These are phyloP conservation scores for Colletotrichum eremochloae DNA, from an alignment of 2,329 filamentous ascomycete species.

Conservation along the genomic window DNA sequence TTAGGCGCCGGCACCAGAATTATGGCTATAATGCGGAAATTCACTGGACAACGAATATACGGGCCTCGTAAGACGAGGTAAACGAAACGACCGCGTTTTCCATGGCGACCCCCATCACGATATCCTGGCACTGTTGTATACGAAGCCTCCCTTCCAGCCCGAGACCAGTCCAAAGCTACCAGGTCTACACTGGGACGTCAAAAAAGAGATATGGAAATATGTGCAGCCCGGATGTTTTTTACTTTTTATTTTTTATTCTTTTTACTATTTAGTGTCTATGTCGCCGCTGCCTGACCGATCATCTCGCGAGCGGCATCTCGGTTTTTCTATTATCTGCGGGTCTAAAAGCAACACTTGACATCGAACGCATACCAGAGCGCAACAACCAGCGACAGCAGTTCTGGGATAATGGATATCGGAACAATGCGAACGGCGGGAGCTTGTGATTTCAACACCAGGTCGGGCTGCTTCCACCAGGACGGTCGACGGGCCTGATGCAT, in stretches of 20 bases:
- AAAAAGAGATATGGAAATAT: conserved; percentile 4
- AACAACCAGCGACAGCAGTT: conserved; percentile 19
- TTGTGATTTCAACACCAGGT: conserved; percentile 13
- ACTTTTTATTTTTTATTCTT: not conserved
- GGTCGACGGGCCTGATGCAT: not conserved
- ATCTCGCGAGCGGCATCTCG: conserved; percentile 15
- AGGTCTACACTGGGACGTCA: not conserved
- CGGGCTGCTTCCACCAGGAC: not conserved
- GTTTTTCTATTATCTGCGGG: conserved; percentile 27
- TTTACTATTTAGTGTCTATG: not conserved
- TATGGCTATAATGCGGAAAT: not conserved
- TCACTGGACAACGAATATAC: not conserved
- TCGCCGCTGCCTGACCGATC: not conserved
- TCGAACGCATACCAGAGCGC: conserved; percentile 27
- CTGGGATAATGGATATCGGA: conserved; percentile 4
- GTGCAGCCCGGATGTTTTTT: not conserved
- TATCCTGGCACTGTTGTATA: not conserved
- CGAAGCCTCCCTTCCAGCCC: not conserved
- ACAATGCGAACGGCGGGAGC: conserved; percentile 8
- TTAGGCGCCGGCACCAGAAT: not conserved
- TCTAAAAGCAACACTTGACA: conserved; percentile 32
- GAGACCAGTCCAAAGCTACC: not conserved
- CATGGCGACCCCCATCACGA: not conserved
- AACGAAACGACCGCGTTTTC: not conserved
- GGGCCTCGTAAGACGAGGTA: not conserved